A percentile compares a stretch with the other conserved stretches of the same genome.
Conservation (phyloP, 495 filamentous ascomycete genomes). For the Pseudoneurospora amorphoporcata region DNA sequence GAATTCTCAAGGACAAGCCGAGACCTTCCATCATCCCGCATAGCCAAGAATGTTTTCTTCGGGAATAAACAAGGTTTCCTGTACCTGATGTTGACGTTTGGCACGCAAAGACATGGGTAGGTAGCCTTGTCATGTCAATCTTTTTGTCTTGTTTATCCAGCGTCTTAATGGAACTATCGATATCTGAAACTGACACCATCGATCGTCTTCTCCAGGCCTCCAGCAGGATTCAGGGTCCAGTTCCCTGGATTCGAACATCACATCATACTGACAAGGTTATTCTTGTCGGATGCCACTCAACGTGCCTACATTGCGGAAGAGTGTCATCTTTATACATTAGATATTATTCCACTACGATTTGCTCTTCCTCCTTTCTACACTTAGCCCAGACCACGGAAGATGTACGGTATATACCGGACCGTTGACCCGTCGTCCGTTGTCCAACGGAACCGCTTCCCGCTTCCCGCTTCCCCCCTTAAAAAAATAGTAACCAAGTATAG, state of each 20-base stretch:
- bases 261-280: neutral
- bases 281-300: neutral
- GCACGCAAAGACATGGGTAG: neutral
- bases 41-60: neutral
- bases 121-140: neutral
- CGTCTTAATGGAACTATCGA: neutral
- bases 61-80: neutral
- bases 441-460: neutral
- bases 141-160: neutral
- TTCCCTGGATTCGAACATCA: neutral
- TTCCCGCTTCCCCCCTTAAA: neutral
- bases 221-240: neutral
- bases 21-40: neutral
- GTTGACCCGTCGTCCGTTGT: neutral
- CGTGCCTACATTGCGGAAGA: neutral
- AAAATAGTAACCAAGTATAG: neutral
- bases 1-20: neutral
- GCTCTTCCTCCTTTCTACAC: neutral
- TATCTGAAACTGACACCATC: neutral
- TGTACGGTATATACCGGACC: neutral
- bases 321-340: neutral
- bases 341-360: neutral
- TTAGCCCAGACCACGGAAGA: neutral
- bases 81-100: neutral
- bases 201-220: neutral